Conservation (phyloP, 2,329 filamentous ascomycete species). For the Huntiella decipiens region DNA sequence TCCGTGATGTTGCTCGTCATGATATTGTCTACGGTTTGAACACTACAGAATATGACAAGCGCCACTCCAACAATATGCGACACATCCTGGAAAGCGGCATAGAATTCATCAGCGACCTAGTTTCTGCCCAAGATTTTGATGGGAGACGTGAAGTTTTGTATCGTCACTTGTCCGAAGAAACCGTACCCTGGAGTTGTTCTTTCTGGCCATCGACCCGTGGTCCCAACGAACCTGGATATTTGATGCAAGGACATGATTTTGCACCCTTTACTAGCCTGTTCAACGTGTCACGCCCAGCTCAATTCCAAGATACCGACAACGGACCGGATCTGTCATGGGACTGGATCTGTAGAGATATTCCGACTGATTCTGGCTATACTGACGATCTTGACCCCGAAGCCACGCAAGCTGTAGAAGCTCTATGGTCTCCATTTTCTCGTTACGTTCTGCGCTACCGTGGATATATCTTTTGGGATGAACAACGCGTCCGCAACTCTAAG, state of each 20-base stretch:
- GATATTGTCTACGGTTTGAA: slow-evolving; percentile 9
- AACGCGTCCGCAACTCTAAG: not conserved
- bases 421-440: slow-evolving; percentile 2
- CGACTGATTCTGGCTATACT: too few relatives aligned
- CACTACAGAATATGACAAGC: slow-evolving; percentile 7
- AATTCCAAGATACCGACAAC: not conserved
- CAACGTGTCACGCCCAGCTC: not conserved
- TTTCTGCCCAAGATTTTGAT: slow-evolving; percentile 1
- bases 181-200: slow-evolving; percentile 5
- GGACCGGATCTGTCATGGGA: slow-evolving; percentile 8
- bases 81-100: slow-evolving; percentile 9
- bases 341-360: slow-evolving; percentile 4
- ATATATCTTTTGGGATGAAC: slow-evolving; percentile 10
- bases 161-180: slow-evolving; percentile 4
- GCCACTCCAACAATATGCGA: slow-evolving; percentile 7
- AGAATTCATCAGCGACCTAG: slow-evolving; percentile 6
- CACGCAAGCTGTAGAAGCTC: too few relatives aligned
- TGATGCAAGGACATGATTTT: slow-evolving; percentile 9
- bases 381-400: too few relatives aligned
- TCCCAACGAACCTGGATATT: not conserved
- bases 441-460: slow-evolving; percentile 6
- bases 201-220: slow-evolving; percentile 4
- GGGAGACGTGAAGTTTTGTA: not conserved
- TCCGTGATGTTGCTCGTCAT: slow-evolving; percentile 11
- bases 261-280: slow-evolving; percentile 2